Evolutionary conservation across 202 grass and related monocot genomes (phyloP).

Genomic region (Carex sylvatica): DNA sequence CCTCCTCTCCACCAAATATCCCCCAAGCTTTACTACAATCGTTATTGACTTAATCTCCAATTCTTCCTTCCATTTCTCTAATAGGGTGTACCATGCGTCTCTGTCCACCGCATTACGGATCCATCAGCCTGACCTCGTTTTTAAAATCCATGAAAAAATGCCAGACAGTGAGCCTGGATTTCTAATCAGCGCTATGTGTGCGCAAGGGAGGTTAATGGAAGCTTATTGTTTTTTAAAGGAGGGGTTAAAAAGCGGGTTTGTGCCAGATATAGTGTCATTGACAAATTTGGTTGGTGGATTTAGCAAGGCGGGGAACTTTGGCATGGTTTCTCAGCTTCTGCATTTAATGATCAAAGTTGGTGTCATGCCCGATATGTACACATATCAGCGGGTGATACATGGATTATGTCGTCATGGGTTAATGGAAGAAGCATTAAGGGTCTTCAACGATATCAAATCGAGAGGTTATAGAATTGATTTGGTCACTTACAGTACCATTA

Average conservation of each 20-base stretch:
- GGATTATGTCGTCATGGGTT: constrained; percentile 34
- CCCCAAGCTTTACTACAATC: constrained; percentile 26
- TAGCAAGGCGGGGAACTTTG: constrained; percentile 41
- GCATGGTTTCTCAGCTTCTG: constrained; percentile 63
- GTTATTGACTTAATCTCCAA: constrained; percentile 41
- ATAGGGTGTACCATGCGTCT: constrained; percentile 24
- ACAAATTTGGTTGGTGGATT: constrained; percentile 46
- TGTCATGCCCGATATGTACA: constrained; percentile 28
- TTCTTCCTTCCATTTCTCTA: constrained; percentile 31
- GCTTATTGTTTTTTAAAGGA: constrained; percentile 60
- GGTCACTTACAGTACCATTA: constrained; percentile 43
- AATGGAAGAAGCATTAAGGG: constrained; percentile 47
- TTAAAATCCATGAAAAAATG: constrained; percentile 54
- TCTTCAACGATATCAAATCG: constrained; percentile 69
- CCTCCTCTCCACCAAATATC: constrained; percentile 30
- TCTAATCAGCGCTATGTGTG: constrained; percentile 50
- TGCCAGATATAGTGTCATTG: constrained; percentile 26
- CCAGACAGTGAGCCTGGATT: constrained; percentile 36
- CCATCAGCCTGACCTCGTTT: constrained; percentile 49
- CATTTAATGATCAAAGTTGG: constrained; percentile 68
- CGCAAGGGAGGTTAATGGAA: constrained; percentile 42
- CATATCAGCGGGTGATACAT: constrained; percentile 62
- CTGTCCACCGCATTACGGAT: constrained; percentile 29
- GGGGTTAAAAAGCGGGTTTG: constrained; percentile 36
- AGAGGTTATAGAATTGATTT: constrained; percentile 52